Evolutionary conservation across 2,329 filamentous ascomycete species (phyloP).

Genomic region (Colletotrichum filicis): DNA sequence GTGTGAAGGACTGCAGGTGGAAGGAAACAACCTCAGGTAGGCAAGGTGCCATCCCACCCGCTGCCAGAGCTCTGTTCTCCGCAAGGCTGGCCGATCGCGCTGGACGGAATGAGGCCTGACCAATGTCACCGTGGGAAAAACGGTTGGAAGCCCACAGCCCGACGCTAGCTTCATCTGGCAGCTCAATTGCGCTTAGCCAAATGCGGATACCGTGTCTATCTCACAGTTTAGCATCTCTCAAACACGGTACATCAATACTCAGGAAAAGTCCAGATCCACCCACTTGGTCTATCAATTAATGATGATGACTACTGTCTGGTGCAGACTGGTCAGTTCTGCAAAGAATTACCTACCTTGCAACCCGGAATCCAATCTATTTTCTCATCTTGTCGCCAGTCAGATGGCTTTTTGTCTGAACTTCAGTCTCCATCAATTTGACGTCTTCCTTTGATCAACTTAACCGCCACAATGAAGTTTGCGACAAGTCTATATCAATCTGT

Average conservation of each 20-base stretch:
- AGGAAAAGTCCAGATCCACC: background rate
- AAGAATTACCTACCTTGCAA: background rate
- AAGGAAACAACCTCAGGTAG: too few relatives aligned
- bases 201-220: background rate
- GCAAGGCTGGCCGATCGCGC: slow-evolving; percentile 10
- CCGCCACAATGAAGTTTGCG: slow-evolving; percentile 3
- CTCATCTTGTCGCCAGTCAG: background rate
- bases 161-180: slow-evolving; percentile 7
- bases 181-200: background rate
- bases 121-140: slow-evolving; percentile 20
- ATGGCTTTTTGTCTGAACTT: background rate
- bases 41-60: background rate
- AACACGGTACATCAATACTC: background rate
- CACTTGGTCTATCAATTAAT: background rate
- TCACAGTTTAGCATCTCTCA: background rate
- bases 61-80: background rate
- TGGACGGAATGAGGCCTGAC: slow-evolving; percentile 1
- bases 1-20: background rate
- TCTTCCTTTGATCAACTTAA: background rate
- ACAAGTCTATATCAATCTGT: background rate
- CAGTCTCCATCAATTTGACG: background rate
- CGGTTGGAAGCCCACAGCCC: background rate
- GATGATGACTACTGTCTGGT: background rate
- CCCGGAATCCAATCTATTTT: background rate
- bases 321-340: background rate